Conservation (phyloP, 768 basidiomycete species). For the Xerocomus spinulosus region DNA sequence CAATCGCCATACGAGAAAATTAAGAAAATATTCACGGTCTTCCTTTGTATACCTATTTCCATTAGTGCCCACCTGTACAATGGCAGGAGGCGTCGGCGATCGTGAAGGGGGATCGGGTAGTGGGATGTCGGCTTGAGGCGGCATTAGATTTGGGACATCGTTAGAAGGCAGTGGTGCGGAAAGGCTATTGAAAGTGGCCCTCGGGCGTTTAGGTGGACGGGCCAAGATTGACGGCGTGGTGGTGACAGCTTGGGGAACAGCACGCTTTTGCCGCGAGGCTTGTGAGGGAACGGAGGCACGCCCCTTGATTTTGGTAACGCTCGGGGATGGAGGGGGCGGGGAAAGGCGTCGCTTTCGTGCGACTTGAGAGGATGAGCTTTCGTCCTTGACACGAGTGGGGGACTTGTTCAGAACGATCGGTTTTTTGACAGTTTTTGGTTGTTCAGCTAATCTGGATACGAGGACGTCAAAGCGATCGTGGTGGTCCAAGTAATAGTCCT, state of each 20-base stretch:
- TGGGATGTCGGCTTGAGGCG: slow-evolving; percentile 57
- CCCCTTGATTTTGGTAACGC: slow-evolving; percentile 20
- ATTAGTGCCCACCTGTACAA: slow-evolving; percentile 39
- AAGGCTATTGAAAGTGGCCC: slow-evolving; percentile 56
- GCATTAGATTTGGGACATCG: slow-evolving; percentile 46
- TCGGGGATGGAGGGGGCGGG: slow-evolving; percentile 13
- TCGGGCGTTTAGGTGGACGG: slow-evolving; percentile 29
- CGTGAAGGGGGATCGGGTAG: slow-evolving; percentile 62
- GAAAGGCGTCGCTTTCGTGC: slow-evolving; percentile 36
- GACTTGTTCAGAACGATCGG: slow-evolving; percentile 17
- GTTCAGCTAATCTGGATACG: slow-evolving; percentile 21
- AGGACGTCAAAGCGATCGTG: slow-evolving; percentile 52
- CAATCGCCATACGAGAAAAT: slow-evolving; percentile 60
- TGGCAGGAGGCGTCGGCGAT: slow-evolving; percentile 63
- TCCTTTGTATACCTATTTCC: slow-evolving; percentile 65
- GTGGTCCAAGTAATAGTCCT: slow-evolving; percentile 75
- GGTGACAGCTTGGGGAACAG: slow-evolving; percentile 16
- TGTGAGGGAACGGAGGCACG: slow-evolving; percentile 22
- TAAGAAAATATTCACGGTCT: slow-evolving; percentile 63
- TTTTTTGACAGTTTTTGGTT: slow-evolving; percentile 30
- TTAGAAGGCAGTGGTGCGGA: slow-evolving; percentile 37
- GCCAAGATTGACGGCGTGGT: slow-evolving; percentile 16
- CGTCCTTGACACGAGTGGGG: slow-evolving; percentile 6
- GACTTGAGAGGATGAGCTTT: slow-evolving; percentile 21
- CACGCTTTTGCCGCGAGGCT: slow-evolving; percentile 24